Base-by-base conservation (phyloP, 805 yeast species). In the Metschnikowia arizonensis region DNA sequence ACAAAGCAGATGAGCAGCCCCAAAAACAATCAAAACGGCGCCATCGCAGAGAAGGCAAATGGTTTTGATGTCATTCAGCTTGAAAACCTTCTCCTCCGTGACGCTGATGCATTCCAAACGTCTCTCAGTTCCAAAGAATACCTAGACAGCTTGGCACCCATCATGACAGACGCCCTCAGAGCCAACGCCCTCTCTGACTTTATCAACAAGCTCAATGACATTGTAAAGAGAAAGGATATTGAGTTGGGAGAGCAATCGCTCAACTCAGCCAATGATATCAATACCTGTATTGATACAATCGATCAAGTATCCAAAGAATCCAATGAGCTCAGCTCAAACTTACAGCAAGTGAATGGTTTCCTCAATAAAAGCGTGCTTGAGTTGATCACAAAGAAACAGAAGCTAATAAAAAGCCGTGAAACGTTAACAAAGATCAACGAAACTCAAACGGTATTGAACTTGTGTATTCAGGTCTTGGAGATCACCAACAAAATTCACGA, bases 401-500 rank as follows among this genome's bases (percentile, higher is more conserved):
- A 69, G 33, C 72, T 79, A 39, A 67, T 85, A 19, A 79, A 79
- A 42, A 69, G 80, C 48, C 84, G 83, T 54, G 82, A 81, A 52
- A 77, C 84, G 5, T 73, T 81, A 14, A 68, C 69, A 42, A 86
- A 85, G 60, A 82, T 91, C 49, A 77, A 78, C 43, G 88, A 85
- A 53, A 83, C 96, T 0, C 78, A 78, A 6, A 73, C 77, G 32
- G 80, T 88, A 17, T 78, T 91, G 29, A 79, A 77, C 44, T 74
- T 82, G 40, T 85, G 95, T 53, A 70, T 90, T 19, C 88, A 85
- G 52, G 90, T 90, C 8, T 72, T 91, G 45, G 96, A 90, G 58
- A 76, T 85, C 54, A 85, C 95, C 12, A 90, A 89, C 64, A 85
- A 82, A 57, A 86, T 89, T 40, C 88, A 88, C 59, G 90, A 86